A percentile compares a stretch with the other conserved stretches of the same genome.
Evolutionary conservation across 2,329 filamentous ascomycete genomes (phyloP).

Genomic region (Blumeria hordei): DNA sequence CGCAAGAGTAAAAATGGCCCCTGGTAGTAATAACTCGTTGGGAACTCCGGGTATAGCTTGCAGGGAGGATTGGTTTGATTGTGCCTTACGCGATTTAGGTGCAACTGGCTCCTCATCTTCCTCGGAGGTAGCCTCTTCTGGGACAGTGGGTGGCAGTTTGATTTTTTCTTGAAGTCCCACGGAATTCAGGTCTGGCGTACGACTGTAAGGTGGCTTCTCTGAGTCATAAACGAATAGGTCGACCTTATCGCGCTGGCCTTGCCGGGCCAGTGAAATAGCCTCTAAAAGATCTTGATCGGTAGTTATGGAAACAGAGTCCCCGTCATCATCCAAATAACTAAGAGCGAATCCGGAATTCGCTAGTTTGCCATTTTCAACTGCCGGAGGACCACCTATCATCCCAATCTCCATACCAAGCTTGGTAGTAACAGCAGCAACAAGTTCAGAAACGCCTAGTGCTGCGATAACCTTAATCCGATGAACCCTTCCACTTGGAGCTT

Average conservation of each 20-base stretch:
- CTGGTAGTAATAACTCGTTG: conserved; percentile 79
- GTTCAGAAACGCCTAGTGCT: conserved; percentile 53
- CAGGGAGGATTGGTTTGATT: conserved; percentile 18
- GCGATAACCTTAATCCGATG: conserved; percentile 74
- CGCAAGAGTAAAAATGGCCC: conserved; percentile 83
- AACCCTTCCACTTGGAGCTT: conserved; percentile 81
- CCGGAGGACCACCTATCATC: conserved; percentile 56
- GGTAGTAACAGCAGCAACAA: conserved; percentile 51
- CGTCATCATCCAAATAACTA: conserved; percentile 91
- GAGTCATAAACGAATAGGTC: conserved; percentile 93
- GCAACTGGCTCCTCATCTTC: conserved; percentile 20
- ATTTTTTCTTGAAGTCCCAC: conserved; percentile 25
- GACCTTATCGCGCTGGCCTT: conserved; percentile 66
- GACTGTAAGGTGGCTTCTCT: conserved; percentile 57
- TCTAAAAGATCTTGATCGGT: conserved; percentile 84
- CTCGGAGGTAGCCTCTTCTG: conserved; percentile 19
- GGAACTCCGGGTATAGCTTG: conserved; percentile 78
- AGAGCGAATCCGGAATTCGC: conserved; percentile 63
- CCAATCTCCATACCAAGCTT: conserved; percentile 75
- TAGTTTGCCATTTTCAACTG: conserved; percentile 56
- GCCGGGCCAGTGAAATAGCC: conserved; percentile 62
- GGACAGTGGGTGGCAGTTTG: conserved; percentile 26
- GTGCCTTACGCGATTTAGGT: conserved; percentile 25
- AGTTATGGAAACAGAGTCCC: conserved; percentile 89
- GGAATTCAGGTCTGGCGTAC: conserved; percentile 31